Percentiles rank a stretch among this genome's conserved stretches.
These are phyloP conservation scores for Pyrus pyrifolia DNA, from an alignment of 306 rosid species.

Conservation along the genomic window DNA sequence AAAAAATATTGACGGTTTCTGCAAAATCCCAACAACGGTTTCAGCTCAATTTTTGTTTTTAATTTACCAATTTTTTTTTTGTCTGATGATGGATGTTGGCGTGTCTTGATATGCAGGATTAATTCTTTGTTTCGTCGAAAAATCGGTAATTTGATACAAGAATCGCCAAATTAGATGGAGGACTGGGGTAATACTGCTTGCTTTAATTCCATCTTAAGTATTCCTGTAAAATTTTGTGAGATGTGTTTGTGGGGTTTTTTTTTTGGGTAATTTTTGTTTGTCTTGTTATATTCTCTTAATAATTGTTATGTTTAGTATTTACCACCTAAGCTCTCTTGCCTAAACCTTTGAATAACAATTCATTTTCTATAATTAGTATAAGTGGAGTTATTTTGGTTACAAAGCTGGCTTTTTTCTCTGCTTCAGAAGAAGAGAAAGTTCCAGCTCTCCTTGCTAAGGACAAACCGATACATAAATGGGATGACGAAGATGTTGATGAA, in stretches of 20 bases:
- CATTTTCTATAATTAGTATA: not conserved
- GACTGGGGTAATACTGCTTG: constrained; percentile 58
- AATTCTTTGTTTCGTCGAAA: not conserved
- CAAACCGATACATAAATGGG: constrained; percentile 63
- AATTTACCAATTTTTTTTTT: not conserved
- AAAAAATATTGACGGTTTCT: not conserved
- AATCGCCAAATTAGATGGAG: constrained; percentile 36
- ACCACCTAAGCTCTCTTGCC: not conserved
- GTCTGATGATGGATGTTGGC: not conserved
- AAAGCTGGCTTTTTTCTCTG: not conserved
- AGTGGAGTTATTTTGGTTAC: constrained; percentile 3
- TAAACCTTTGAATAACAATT: not conserved
- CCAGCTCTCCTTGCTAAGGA: constrained; percentile 40
- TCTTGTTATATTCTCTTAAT: not conserved
- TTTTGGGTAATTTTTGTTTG: not conserved
- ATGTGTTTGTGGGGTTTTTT: not conserved
- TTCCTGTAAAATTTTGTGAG: not conserved
- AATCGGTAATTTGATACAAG: not conserved
- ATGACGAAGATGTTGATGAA: constrained; percentile 83
- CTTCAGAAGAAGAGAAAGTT: constrained; percentile 59
- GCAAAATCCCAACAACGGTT: not conserved
- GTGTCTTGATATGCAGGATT: constrained; percentile 4
- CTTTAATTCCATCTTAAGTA: not conserved
- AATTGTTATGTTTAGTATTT: not conserved
- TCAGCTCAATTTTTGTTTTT: not conserved